Percentiles rank a stretch among this genome's conserved stretches.
phyloP scores from a whole-genome alignment of 371 early-diverging fungal genomes.

The Entomophthora muscae region DNA sequence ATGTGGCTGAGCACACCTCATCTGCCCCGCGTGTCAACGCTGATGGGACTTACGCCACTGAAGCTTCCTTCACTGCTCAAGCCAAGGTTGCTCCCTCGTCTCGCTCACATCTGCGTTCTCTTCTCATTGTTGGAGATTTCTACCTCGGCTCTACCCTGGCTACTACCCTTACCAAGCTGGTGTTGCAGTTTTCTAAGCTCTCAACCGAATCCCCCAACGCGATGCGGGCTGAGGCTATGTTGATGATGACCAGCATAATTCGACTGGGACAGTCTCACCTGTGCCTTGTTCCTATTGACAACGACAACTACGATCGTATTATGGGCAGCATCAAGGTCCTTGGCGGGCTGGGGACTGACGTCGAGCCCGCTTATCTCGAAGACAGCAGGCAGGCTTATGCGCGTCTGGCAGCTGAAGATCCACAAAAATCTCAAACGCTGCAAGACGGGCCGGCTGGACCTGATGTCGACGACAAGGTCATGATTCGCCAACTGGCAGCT shows the following conservation, averaged over 20 bases:
- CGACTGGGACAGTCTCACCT: constrained; percentile 82
- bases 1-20: constrained; percentile 21
- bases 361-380: constrained; percentile 50
- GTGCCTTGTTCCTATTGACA: constrained; percentile 72
- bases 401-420: constrained; percentile 29
- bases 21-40: constrained; percentile 53
- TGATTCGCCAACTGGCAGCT: constrained; percentile 55
- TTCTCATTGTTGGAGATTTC: constrained; percentile 82
- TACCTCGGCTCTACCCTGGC: constrained; percentile 78
- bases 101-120: constrained; percentile 57
- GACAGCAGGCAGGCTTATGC: constrained; percentile 69
- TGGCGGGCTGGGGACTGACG: constrained; percentile 30
- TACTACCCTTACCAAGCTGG: constrained; percentile 75
- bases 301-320: constrained; percentile 88
- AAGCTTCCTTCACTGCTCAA: constrained; percentile 55
- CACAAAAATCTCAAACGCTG: constrained; percentile 28
- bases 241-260: constrained; percentile 88
- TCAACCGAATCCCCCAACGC: constrained; percentile 38
- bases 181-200: constrained; percentile 44
- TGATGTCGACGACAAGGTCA: constrained; percentile 75
- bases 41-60: constrained; percentile 95
- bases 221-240: constrained; percentile 78
- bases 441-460: constrained; percentile 27
- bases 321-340: constrained; percentile 73
- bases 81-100: constrained; percentile 24